Base-by-base conservation (phyloP, 1,284 basidiomycete species). In the Fomitopsis palustris region DNA sequence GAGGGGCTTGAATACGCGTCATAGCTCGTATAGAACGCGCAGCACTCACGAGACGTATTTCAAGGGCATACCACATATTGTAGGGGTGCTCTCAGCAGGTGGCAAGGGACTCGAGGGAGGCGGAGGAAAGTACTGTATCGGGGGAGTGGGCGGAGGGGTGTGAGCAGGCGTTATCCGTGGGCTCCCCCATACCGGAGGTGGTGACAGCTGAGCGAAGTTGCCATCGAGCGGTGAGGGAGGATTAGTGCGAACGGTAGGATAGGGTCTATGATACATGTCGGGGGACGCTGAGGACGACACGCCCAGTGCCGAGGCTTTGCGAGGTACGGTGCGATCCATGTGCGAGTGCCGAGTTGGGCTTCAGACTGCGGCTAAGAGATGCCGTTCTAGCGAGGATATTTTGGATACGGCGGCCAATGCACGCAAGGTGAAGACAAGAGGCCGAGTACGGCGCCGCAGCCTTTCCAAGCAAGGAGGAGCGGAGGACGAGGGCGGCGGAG, bases 11-110 rank as follows among this genome's bases (percentile, higher is more conserved):
- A 39, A 45, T 27, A 54, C 8, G 27, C 23, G 27, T 37, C 38
- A 5, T 14, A 39, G 31, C 31, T 19, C 19, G 54, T 57, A 25
- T 7, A 53, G 41, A 42, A 42, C 41, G 55, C 17, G 31, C 5
- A 55, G 27, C 10, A 80, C 84, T 72, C 70, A 86, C 83, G 84
- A 84, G 23, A 85, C 73, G 59, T 86, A 86, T 81, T 86, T 86
- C 67, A 86, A 71, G 19, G 83, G 84, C 63, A 86, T 61, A 17
- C 83, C 85, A 59, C 73, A 81, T n/a, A 86, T 63, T 2, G 71
- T 75, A 4, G 79, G 77, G 2, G 68, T 62, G 56, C 66, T 73
- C 31, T 75, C 74, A 53, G 55, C 53, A 38, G 54, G 29, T 53
- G 42, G 49, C 52, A 17, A 53, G 42, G 49, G 29, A 57, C 52